Percentiles rank a stretch among this genome's conserved stretches.
These are phyloP conservation scores for Pseudocercospora cruenta DNA, from an alignment of 2,329 filamentous ascomycete species.

Conservation along the genomic window DNA sequence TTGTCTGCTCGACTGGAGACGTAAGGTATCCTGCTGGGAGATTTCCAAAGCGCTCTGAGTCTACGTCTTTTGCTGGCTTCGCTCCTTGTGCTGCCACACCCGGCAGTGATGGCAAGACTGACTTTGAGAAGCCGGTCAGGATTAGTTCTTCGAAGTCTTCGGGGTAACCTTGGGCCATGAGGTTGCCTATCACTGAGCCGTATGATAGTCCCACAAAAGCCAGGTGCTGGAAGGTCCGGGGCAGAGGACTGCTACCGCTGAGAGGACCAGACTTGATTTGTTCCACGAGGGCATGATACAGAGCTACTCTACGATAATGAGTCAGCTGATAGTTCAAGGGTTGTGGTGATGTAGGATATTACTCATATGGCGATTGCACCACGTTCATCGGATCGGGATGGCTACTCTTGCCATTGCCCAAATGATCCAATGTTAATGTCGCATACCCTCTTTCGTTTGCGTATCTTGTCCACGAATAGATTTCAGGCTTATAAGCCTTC, in stretches of 20 bases:
- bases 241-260: background rate
- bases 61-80: conserved; percentile 17
- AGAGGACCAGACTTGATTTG: conserved; percentile 13
- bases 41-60: conserved; percentile 13
- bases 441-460: conserved; percentile 18
- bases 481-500: conserved; percentile 16
- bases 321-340: background rate
- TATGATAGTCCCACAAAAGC: conserved; percentile 20
- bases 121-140: conserved; percentile 24
- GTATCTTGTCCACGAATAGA: conserved; percentile 22
- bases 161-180: conserved; percentile 13
- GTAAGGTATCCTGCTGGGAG: conserved; percentile 24
- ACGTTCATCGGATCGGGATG: conserved; percentile 21
- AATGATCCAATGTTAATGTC: conserved; percentile 18
- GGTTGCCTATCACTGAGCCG: conserved; percentile 16
- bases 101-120: conserved; percentile 16
- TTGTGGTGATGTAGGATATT: background rate
- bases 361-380: conserved; percentile 22
- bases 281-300: conserved; percentile 16
- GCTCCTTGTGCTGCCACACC: conserved; percentile 17
- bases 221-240: conserved; percentile 12
- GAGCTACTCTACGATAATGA: conserved; percentile 2
- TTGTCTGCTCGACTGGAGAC: conserved; percentile 16
- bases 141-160: conserved; percentile 23
- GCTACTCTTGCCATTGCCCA: conserved; percentile 18